phyloP scores from a whole-genome alignment of 352 stramenopile species.

The Phytophthora pisi region DNA sequence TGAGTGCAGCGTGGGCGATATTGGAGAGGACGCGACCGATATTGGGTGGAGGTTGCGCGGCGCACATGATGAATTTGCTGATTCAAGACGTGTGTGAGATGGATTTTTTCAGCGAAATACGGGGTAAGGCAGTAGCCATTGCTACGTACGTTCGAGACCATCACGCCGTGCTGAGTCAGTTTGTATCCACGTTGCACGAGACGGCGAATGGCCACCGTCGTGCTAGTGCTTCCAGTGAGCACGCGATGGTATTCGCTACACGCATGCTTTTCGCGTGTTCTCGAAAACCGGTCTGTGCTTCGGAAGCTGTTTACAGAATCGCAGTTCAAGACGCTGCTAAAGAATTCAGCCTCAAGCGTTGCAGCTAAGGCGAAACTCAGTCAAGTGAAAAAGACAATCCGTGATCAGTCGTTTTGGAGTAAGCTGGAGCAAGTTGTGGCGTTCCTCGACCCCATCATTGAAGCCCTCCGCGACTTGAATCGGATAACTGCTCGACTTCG shows the following conservation, averaged over 20 bases:
- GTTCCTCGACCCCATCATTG: conserved; percentile 3
- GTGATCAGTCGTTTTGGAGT: neutral
- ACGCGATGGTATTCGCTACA: conserved; percentile 13
- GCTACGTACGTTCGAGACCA: conserved; percentile 13
- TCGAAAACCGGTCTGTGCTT: conserved; percentile 6
- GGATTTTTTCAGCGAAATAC: conserved; percentile 6
- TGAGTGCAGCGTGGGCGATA: conserved; percentile 2
- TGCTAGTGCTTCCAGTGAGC: conserved; percentile 1
- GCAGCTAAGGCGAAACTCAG: too few species aligned
- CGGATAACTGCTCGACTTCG: neutral
- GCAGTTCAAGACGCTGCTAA: neutral
- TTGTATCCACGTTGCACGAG: neutral
- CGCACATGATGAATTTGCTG: conserved; percentile 17
- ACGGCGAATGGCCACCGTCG: neutral
- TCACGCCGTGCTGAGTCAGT: conserved; percentile 5
- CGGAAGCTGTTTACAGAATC: conserved; percentile 8
- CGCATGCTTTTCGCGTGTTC: conserved; percentile 4
- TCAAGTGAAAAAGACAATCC: too few species aligned
- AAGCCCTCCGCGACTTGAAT: conserved; percentile 5
- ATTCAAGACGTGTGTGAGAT: conserved; percentile 14
- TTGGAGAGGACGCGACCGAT: conserved; percentile 7
- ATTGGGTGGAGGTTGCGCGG: conserved; percentile 6
- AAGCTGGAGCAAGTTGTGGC: conserved; percentile 7
- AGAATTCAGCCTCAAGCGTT: neutral
- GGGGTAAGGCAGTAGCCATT: neutral